A percentile compares a stretch with the other conserved stretches of the same genome.
Conservation (phyloP, 176 grass and related monocot species). For the Microstegium vimineum region DNA sequence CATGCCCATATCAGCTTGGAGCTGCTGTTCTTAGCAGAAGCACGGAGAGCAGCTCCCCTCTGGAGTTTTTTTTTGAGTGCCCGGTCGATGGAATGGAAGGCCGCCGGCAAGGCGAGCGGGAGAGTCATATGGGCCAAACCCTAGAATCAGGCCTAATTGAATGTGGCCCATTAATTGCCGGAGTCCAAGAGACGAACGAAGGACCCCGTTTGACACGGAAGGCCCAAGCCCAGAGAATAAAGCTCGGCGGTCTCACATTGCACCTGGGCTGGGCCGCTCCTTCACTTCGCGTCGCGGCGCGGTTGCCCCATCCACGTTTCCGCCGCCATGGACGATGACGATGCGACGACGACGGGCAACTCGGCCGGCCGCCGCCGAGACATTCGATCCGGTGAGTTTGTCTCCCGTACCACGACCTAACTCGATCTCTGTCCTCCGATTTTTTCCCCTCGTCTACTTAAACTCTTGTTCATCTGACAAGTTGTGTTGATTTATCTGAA, state of each 20-base stretch:
- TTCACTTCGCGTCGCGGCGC: neutral
- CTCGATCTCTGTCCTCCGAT: neutral
- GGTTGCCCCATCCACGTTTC: too few species aligned
- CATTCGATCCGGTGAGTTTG: conserved; percentile 53
- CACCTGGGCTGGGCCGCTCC: neutral
- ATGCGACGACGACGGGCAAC: neutral
- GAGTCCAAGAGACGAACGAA: neutral
- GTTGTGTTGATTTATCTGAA: neutral
- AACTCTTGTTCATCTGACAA: neutral
- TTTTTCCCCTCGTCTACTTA: too few species aligned
- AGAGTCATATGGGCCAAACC: neutral
- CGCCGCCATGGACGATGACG: conserved; percentile 8
- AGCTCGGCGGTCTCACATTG: neutral
- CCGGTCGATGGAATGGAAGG: neutral
- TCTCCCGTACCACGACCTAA: too few species aligned
- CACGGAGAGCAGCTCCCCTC: too few species aligned
- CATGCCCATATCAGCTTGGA: too few species aligned
- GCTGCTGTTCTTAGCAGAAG: too few species aligned
- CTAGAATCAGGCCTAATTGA: neutral
- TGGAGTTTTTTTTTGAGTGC: too few species aligned
- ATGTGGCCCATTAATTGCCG: neutral
- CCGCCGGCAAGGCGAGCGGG: neutral
- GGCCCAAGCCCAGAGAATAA: neutral
- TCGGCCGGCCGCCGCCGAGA: neutral
- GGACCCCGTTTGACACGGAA: neutral